A percentile compares a stretch with the other conserved stretches of the same genome.
phyloP scores from a whole-genome alignment of 805 yeast species.

The Yamadazyma phyllophila region DNA sequence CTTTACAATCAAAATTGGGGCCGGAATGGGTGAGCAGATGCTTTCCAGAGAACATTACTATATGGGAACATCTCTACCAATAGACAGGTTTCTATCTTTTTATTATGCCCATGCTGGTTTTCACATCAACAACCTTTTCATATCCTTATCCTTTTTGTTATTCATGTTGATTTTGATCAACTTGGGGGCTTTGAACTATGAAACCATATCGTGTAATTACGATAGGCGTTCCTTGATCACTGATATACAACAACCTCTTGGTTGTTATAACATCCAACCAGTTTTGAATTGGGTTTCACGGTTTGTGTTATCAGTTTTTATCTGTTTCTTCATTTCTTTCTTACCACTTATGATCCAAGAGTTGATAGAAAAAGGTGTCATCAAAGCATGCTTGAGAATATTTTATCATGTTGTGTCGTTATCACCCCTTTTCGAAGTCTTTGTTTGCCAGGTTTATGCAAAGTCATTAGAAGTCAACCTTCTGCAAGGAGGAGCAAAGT shows the following conservation, averaged over 20 bases:
- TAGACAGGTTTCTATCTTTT: conserved; percentile 87
- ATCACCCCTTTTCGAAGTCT: conserved; percentile 91
- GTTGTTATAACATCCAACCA: conserved; percentile 83
- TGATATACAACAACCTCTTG: conserved; percentile 70
- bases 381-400: conserved; percentile 70
- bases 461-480: conserved; percentile 71
- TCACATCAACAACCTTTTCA: conserved; percentile 87
- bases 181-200: conserved; percentile 75
- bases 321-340: conserved; percentile 90
- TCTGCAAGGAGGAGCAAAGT: conserved; percentile 87
- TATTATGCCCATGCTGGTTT: conserved; percentile 97
- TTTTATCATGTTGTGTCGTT: conserved; percentile 74
- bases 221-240: conserved; percentile 68
- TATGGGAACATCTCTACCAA: conserved; percentile 83
- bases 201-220: conserved; percentile 66
- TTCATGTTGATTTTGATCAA: conserved; percentile 79
- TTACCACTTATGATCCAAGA: conserved; percentile 87
- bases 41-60: conserved; percentile 89
- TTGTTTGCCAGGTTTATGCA: conserved; percentile 91
- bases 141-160: conserved; percentile 80
- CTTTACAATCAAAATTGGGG: conserved; percentile 94
- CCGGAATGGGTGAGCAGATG: conserved; percentile 98
- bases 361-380: conserved; percentile 76
- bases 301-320: conserved; percentile 84
- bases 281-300: conserved; percentile 88